phyloP scores from a whole-genome alignment of 1,284 basidiomycete genomes.

The Boletus semigastroideus region DNA sequence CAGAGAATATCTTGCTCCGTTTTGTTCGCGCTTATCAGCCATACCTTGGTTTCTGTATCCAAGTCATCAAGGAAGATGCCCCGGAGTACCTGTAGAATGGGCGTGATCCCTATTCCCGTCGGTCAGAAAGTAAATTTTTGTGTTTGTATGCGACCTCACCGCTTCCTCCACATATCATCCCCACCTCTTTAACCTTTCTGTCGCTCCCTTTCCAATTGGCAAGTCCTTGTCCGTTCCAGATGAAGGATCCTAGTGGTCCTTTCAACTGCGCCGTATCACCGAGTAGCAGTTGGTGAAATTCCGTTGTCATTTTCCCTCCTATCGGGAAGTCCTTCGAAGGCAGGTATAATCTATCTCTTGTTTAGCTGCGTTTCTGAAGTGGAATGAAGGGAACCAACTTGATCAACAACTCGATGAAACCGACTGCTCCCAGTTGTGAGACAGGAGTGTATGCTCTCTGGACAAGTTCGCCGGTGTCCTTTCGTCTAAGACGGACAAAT shows the following conservation, averaged over 20 bases:
- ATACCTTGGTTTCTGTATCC: slow-evolving; percentile 44
- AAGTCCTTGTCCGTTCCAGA: slow-evolving; percentile 47
- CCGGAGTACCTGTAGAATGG: slow-evolving; percentile 55
- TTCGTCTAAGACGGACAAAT: slow-evolving; percentile 48
- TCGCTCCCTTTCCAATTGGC: slow-evolving; percentile 39
- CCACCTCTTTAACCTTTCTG: slow-evolving; percentile 44
- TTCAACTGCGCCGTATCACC: slow-evolving; percentile 61
- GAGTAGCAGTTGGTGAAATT: slow-evolving; percentile 48
- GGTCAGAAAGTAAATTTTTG: background rate
- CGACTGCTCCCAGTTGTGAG: slow-evolving; percentile 43
- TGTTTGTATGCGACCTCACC: slow-evolving; percentile 29
- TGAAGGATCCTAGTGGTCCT: slow-evolving; percentile 63
- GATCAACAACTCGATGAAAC: slow-evolving; percentile 55
- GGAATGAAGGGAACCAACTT: slow-evolving; percentile 38
- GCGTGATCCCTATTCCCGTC: slow-evolving; percentile 49
- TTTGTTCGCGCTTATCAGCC: slow-evolving; percentile 54
- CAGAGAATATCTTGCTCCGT: slow-evolving; percentile 55
- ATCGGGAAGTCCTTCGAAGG: slow-evolving; percentile 39
- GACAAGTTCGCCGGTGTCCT: slow-evolving; percentile 46
- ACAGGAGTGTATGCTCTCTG: slow-evolving; percentile 69
- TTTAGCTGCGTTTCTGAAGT: slow-evolving; percentile 1
- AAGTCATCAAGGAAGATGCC: slow-evolving; percentile 45
- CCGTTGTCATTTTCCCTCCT: slow-evolving; percentile 61
- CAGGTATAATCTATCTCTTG: slow-evolving; percentile 42
- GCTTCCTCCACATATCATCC: slow-evolving; percentile 61